A percentile compares a stretch with the other conserved stretches of the same genome.
Conservation (phyloP, 176 grass and related monocot species). For the Puya raimondii region DNA sequence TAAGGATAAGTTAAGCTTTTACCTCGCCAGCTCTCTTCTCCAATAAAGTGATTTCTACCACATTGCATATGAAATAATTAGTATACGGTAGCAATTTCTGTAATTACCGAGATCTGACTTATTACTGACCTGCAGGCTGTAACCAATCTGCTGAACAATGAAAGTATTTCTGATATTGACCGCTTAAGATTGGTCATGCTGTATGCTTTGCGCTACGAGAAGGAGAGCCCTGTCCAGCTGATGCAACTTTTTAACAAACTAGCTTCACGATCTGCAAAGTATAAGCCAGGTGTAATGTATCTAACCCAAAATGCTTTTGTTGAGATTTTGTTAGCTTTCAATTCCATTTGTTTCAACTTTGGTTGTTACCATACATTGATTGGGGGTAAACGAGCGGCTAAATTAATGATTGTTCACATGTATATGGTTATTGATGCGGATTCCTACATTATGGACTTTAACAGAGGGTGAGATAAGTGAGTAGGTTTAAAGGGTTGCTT, state of each 20-base stretch:
- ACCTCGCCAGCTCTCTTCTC: neutral
- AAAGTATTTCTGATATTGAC: conserved; percentile 86
- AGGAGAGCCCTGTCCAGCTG: conserved; percentile 97
- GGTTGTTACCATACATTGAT: neutral
- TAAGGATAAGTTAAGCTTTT: neutral
- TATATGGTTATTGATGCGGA: no score
- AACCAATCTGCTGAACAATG: conserved; percentile 78
- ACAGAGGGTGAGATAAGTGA: no score
- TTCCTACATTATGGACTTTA: no score
- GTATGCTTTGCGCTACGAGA: conserved; percentile 94
- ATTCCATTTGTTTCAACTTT: neutral
- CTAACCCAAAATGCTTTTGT: conserved; percentile 23
- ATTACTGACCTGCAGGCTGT: conserved; percentile 52
- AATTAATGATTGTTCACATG: no score
- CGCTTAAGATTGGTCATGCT: conserved; percentile 77
- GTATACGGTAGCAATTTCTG: no score
- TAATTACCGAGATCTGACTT: conserved; percentile 7
- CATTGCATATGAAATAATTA: no score
- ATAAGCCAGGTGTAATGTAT: conserved; percentile 81
- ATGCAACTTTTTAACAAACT: conserved; percentile 99
- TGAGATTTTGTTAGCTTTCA: neutral
- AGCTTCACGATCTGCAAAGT: conserved; percentile 87
- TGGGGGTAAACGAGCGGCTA: no score
- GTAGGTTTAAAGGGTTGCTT: no score
- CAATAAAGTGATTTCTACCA: neutral